Evolutionary conservation across 805 yeast species (phyloP).

Genomic region (Yamadazyma takamatsuzukensis): DNA sequence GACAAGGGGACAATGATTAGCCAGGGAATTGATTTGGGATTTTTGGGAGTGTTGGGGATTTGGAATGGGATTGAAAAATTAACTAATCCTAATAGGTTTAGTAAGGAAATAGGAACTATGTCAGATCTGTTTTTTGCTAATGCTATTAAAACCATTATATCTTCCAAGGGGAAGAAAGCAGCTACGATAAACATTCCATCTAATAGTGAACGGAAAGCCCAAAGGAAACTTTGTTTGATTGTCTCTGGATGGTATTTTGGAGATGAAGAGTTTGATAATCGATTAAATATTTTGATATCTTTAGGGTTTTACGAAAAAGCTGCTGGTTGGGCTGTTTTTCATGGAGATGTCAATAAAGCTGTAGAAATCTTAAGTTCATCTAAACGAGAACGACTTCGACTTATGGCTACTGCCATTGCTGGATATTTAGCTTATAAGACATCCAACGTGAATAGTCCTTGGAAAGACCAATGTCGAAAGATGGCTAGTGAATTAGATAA

Average conservation of each 20-base stretch:
- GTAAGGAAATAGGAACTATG: slow-evolving; percentile 17
- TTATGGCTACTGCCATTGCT: slow-evolving; percentile 92
- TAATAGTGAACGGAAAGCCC: slow-evolving; percentile 51
- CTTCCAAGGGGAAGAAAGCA: slow-evolving; percentile 45
- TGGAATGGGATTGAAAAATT: slow-evolving; percentile 73
- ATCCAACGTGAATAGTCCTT: slow-evolving; percentile 60
- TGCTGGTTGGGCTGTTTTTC: slow-evolving; percentile 97
- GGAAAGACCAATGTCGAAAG: slow-evolving; percentile 91
- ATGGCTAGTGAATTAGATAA: slow-evolving; percentile 85
- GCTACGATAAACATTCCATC: slow-evolving; percentile 44
- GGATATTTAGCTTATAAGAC: slow-evolving; percentile 74
- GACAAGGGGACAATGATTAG: slow-evolving; percentile 64
- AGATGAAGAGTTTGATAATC: slow-evolving; percentile 67
- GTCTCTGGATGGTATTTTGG: slow-evolving; percentile 91
- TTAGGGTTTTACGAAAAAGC: slow-evolving; percentile 77
- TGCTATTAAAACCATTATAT: slow-evolving; percentile 51
- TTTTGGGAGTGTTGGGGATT: slow-evolving; percentile 82
- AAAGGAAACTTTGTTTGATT: slow-evolving; percentile 73
- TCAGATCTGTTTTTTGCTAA: slow-evolving; percentile 42
- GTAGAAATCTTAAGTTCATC: slow-evolving; percentile 76
- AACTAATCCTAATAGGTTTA: slow-evolving; percentile 45
- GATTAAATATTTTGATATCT: slow-evolving; percentile 52
- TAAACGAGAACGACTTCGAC: slow-evolving; percentile 61
- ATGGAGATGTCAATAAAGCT: slow-evolving; percentile 80
- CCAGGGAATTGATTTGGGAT: slow-evolving; percentile 74